Base-by-base conservation (phyloP, 805 yeast genomes). In the Blastobotrys americana region DNA sequence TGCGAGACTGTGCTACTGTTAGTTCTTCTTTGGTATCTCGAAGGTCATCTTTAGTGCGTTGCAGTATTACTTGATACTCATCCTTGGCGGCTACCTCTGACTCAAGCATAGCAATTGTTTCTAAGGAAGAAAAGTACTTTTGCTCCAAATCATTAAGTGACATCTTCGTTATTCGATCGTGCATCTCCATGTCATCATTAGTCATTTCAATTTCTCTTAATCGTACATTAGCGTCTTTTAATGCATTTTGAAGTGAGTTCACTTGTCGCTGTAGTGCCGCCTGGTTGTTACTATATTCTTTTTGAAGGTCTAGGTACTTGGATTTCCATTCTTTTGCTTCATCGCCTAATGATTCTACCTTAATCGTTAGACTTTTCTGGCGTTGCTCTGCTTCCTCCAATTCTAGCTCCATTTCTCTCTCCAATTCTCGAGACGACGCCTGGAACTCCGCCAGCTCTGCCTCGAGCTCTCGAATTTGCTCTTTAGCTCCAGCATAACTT, bases 351-450 rank as follows among this genome's bases (percentile, higher is more conserved):
- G 47, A 37, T 3, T 43, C 49, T 10, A 62, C 52, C 34, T 49
- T 48, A 17, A 49, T 42, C 25, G 53, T 47, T 23, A 65, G 55
- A 19, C 46, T 51, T n/a, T 45, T 46, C 23, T 56, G 56, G 37
- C 50, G 46, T 34, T 47, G 49, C 18, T 67, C 68, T 18, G 65
- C 45, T 19, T 57, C 65, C n/a, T 53, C 64, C 28, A 68, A 55
- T 47, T 72, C 76, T 44, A 61, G 59, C 54, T 72, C 77, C 27
- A 72, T 56, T 43, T 70, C 76, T 34, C 56, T 58, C 52, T 72
- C 76, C 33, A 72, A 57, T 49, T 71, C 77, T 39, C 63, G 58
- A 37, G 73, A 67, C 4, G 73, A 67, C 18, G 55, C 59, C 46
- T 69, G 70, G 45, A 72, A 69, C 50, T 72, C 76, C 17, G 55